Base-by-base conservation (phyloP, 345 rosid species). In the Lumnitzera littorea region DNA sequence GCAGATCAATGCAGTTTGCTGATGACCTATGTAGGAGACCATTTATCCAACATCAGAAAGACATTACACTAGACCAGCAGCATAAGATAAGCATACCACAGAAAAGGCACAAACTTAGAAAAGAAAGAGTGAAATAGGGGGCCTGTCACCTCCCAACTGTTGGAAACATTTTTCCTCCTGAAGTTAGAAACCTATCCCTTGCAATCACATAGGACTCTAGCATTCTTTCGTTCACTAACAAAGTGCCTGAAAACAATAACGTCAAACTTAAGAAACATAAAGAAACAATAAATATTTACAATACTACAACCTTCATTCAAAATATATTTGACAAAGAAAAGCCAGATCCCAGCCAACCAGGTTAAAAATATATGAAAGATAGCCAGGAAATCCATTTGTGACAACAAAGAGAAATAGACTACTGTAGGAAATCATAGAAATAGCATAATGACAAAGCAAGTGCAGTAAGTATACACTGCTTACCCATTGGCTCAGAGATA, bases 401-500 rank as follows among this genome's bases (percentile, higher is more conserved):
- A 20, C 15, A 41, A n/a, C 15, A 29, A 65, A 46, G 43, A 15
- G 24, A n/a, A 12, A 43, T 49, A 41, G 41, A 43, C 69, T 52
- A 65, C 11, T 50, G 31, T 16, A 15, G 43, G 51, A 57, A 36
- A 50, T 15, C 29, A 15, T 14, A 20, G 15, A 46, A 46, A 17
- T 53, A 24, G 13, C 11, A 16, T 29, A 46, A 20, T 29, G 51
- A 58, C 16, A 48, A 53, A 27, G 12, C 41, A 27, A 27, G 31
- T 27, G 31, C 13, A 43, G 58, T 49, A 60, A 54, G 48, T 24
- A 50, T 36, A 36, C 43, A 36, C 1, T 25, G 62, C 74, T 31
- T 80, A 94, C 99, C 99, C 97, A 94, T 94, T 4, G 99, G 99
- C 72, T 94, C 99, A 55, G 99, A 94, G 55, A 94, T 94, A 68